Conservation (phyloP, 1,139 yeast genomes). For the Suhomyces anneliseae region DNA sequence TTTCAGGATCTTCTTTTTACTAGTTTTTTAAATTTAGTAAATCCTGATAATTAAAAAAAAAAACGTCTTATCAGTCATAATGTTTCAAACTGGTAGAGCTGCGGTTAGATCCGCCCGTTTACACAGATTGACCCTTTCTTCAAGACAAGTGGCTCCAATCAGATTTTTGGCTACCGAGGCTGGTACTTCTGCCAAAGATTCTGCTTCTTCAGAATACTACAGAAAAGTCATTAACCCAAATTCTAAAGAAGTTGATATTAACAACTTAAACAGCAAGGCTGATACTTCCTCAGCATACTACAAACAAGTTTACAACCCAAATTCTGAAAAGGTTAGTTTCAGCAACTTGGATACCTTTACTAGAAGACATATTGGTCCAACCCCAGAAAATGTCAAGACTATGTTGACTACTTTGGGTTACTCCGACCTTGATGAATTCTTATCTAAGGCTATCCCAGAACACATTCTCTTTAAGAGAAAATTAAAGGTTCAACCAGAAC, state of each 20-base stretch:
- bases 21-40: not conserved
- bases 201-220: constrained; percentile 49
- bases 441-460: constrained; percentile 72
- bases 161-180: constrained; percentile 9
- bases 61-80: not conserved
- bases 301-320: constrained; percentile 40
- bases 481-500: constrained; percentile 59
- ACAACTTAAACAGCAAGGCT: constrained; percentile 58
- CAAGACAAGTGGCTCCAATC: not conserved
- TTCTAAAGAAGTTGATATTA: constrained; percentile 25
- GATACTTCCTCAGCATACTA: constrained; percentile 50
- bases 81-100: constrained; percentile 10
- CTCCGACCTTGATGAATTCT: constrained; percentile 66
- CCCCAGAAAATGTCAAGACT: constrained; percentile 54
- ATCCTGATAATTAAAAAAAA: not conserved
- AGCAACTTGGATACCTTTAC: constrained; percentile 74
- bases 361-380: constrained; percentile 90
- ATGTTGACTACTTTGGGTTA: constrained; percentile 73
- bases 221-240: constrained; percentile 39
- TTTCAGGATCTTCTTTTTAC: not conserved
- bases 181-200: constrained; percentile 25
- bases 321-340: constrained; percentile 26
- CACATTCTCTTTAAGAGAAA: constrained; percentile 70
- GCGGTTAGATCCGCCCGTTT: constrained; percentile 11
- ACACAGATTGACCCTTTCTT: constrained; percentile 3